Base-by-base conservation (phyloP, 1,139 yeast genomes). In the Taphrina flavorubra region DNA sequence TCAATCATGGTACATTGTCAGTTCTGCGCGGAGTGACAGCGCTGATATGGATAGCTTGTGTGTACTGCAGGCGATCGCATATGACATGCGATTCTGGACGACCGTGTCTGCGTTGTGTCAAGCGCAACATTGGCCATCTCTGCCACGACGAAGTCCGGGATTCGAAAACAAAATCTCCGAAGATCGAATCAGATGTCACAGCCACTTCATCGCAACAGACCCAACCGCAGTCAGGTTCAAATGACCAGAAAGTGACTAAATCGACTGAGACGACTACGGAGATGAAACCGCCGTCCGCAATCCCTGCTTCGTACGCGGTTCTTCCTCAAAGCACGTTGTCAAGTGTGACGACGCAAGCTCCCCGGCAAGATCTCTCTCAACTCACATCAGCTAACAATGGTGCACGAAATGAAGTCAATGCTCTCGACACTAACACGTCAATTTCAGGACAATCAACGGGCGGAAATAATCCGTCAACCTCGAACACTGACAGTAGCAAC, bases 11-110 rank as follows among this genome's bases (percentile, higher is more conserved):
- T 63, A 36, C 20, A 49, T 20, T n/a, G 6, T 13, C n/a, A 11
- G 13, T 20, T 1, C 10, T 18, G 14, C 73, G 74, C 78, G 78
- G 69, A 79, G 76, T 34, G 80, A 77, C 72, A 79, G 76, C 62
- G 16, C 31, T n/a, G n/a, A 44, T 6, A 14, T 44, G n/a, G n/a
- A 7, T 37, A 63, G 97, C 98, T 0, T 92, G 98, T 79, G 90
- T 92, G 1, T 92, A 90, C 76, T 92, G 98, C 76, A 84, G 97
- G 62, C 81, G 98, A 61, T 90, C 97, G 0, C 98, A 92, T 77
- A 91, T 92, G 95, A 90, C 92, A 42, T 92, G 98, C 79, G 97
- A 92, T 76, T 88, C 57, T 72, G 81, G 86, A 14, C 81, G 97
- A 70, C 98, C 98, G 1, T 92, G 98, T 77, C 85, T 87, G 67